Conservation (phyloP, 2,329 filamentous ascomycete species). For the Epichloe aotearoae region DNA sequence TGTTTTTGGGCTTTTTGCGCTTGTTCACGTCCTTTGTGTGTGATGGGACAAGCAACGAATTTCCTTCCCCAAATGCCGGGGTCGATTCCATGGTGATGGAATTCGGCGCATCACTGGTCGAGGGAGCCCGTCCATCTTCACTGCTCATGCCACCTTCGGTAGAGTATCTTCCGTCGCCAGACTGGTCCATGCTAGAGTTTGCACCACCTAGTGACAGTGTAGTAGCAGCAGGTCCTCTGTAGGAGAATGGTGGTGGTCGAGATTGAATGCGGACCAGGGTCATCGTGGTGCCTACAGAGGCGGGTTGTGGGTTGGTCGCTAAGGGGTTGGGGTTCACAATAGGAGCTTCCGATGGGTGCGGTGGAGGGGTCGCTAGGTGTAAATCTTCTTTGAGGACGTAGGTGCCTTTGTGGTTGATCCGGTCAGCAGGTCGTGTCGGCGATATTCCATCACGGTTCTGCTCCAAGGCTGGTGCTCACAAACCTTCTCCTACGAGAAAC, state of each 20-base stretch:
- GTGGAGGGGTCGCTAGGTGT: conserved; percentile 83
- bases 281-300: conserved; percentile 70
- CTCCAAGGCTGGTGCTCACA: conserved; percentile 2
- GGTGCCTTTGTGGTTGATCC: conserved; percentile 45
- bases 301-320: conserved; percentile 71
- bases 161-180: conserved; percentile 46
- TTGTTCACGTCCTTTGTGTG: conserved; percentile 63
- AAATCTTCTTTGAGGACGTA: conserved; percentile 87
- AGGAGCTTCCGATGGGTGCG: conserved; percentile 87
- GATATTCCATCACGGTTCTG: neutral
- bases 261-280: conserved; percentile 62
- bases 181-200: conserved; percentile 44
- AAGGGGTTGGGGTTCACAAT: conserved; percentile 81
- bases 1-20: conserved; percentile 89
- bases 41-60: conserved; percentile 52
- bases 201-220: conserved; percentile 31
- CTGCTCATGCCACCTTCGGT: conserved; percentile 46
- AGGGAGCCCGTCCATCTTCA: conserved; percentile 40
- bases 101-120: conserved; percentile 35
- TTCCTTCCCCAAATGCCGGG: conserved; percentile 77
- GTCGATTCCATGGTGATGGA: conserved; percentile 30
- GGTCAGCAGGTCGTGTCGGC: conserved; percentile 5
- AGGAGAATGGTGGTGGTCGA: conserved; percentile 42
- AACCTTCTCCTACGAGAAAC: conserved; percentile 86
- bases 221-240: conserved; percentile 38